Evolutionary conservation across 495 filamentous ascomycete genomes (phyloP), one percentile per base, ranked within the genome.

Genomic region (Xylaria sp.): DNA sequence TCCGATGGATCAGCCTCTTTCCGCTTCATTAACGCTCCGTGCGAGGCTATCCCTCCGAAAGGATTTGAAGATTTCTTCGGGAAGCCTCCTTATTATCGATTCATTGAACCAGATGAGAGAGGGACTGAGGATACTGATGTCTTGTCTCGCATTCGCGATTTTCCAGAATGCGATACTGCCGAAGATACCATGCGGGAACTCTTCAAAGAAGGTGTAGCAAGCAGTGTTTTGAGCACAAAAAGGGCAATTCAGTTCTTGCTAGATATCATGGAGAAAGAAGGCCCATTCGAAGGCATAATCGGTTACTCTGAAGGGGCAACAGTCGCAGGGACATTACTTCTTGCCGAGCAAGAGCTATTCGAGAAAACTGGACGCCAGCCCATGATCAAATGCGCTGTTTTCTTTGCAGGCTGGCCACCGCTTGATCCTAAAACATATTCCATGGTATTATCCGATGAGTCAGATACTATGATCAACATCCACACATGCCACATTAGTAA

Each of bases 281-380:
- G 85, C 0, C 84, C 85, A 0, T 87, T 86, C 52, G 82, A 85
- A 50, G 82, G 78, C 58, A 84, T 90, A 55, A 85, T 90, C 61
- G 88, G 88, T 0, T 91, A 89, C 67, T 90, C 88, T 0, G 89
- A 91, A 70, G 90, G 90, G 24, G 89, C 88, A 12, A 85, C 83
- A 0, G 82, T 90, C 8, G 90, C 88, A 0, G 85, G 85, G 5
- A 87, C 86, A 2, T 75, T 89, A 17, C 72, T 88, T n/a, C 77
- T 88, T 0, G 84, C 88, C 52, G 87, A 89, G 69, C 79, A 85
- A 74, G 78, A 82, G 19, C 76, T 85, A 19, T 76, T 80, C 24
- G 77, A 81, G 64, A 81, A 84, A 66, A 78, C 76, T 11, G 86
- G 87, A 0, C 81, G 85, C 61, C 70, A 77, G 35, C 83, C 82